Evolutionary conservation across 768 basidiomycete genomes (phyloP), one percentile per base, ranked within the genome.

Genomic region (Hortiboletus campestris): DNA sequence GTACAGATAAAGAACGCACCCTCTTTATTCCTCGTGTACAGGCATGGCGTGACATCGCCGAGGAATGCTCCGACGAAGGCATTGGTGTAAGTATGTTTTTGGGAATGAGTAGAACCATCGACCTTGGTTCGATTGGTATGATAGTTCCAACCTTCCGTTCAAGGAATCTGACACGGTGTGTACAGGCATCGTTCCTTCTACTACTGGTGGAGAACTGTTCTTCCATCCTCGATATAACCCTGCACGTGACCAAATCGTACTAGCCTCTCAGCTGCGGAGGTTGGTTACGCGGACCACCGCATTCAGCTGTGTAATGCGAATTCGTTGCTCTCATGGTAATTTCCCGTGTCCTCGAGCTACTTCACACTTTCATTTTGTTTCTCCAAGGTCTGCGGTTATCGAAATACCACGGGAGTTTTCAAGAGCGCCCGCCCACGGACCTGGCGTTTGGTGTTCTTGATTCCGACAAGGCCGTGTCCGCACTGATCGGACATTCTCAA

Each of bases 1-100:
- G 91, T 44, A 91, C 94, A 1, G 86, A 93, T 60, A 92, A 94
- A 70, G 96, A 99, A 72, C 82, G 82, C 62, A 75, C 78, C 0
- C 74, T 97, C n/a, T 96, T 90, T 66, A 67, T 76, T 14, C 87
- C 94, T 16, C 87, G 91, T n/a, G 84, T 85, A 56, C 76, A 82
- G 7, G 76, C 81, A 29, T 99, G 96, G 93, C 79, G 81, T 38
- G 83, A 87, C 7, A 80, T 94, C 8, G 95, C 85, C 9, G 91
- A 95, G 63, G 91, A 94, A 67, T 90, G 90, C 63, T 91, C 89
- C 2, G 88, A 92, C 56, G 84, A 88, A 52, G 97, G 97, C 20
- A 82, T 98, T 28, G 95, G 93, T 2, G 86, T 97, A 55, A 94
- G 85, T 67, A 78, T 94, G 73, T 95, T 97, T 74, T 75, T 98